Base-by-base conservation (phyloP, 345 rosid genomes). In the Populus deltoides region DNA sequence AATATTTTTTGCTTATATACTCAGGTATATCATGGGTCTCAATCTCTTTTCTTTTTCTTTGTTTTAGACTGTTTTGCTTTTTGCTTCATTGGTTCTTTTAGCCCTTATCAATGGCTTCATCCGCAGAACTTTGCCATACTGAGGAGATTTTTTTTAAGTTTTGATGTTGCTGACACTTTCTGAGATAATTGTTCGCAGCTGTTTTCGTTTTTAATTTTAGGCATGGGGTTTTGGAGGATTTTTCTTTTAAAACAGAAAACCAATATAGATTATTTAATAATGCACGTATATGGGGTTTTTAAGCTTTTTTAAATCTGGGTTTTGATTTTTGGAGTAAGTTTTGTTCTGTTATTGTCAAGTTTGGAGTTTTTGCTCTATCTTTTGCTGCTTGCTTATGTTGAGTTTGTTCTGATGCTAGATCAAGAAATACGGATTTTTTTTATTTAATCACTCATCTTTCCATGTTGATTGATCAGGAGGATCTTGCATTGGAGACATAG, bases 401-500 rank as follows among this genome's bases (percentile, higher is more conserved):
- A 53, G 39, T 70, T 35, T 25, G 2, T 76, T 35, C 31, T 61
- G 1, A 47, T 76, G 83, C 62, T 76, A 84, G 86, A 87, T 86
- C 87, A 63, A 66, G 73, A 69, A 55, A 55, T 76, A 51, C 7
- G 71, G 70, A 55, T 73, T 49, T 69, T 83, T 59, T 62, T 85
- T 73, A 66, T 79, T 81, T 83, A 81, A 83, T 86, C 78, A 79
- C 74, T 83, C 75, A 25, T 83, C 68, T 86, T 85, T 74, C 77
- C 76, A 49, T 75, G 79, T 79, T 73, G 85, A 66, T 89, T 85
- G 87, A 81, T 88, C 97, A 91, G 97, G 93, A 83, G 84, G 82
- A 77, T 82, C 87, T 81, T 87, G 79, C 85, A 73, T 84, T 80
- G 85, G 92, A 87, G 90, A 87, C 88, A 66, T 86, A 85, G 82